A percentile compares a stretch with the other conserved stretches of the same genome.
Conservation (phyloP, 805 yeast genomes). For the Citeromyces nyonsensis region DNA sequence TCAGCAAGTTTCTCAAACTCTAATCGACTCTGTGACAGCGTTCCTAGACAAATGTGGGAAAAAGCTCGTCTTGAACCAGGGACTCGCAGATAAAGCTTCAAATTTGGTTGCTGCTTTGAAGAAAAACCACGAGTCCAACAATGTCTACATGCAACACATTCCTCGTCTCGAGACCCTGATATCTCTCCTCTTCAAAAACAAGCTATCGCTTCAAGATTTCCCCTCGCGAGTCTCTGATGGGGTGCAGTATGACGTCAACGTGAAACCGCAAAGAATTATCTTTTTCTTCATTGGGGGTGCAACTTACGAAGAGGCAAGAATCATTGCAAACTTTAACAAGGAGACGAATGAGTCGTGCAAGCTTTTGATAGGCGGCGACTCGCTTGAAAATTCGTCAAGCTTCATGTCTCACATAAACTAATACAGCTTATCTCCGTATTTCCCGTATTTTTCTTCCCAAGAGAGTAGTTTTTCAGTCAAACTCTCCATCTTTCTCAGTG, state of each 20-base stretch:
- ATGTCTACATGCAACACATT: conserved; percentile 81
- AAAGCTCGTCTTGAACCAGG: conserved; percentile 16
- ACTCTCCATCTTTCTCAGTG: conserved; percentile 52
- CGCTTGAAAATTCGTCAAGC: conserved; percentile 28
- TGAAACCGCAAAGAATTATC: conserved; percentile 47
- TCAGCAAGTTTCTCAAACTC: conserved; percentile 17
- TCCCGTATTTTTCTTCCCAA: conserved; percentile 62
- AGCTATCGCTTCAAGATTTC: conserved; percentile 19
- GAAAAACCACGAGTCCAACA: conserved; percentile 29
- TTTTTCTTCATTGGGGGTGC: conserved; percentile 76
- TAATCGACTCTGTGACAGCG: conserved; percentile 25
- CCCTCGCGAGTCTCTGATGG: conserved; percentile 25
- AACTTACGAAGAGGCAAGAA: conserved; percentile 83
- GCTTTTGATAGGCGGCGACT: conserved; percentile 70
- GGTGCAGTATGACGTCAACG: conserved; percentile 8
- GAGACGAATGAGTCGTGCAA: conserved; percentile 36
- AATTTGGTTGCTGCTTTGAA: conserved; percentile 17
- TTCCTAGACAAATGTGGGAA: conserved; percentile 31
- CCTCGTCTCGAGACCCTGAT: conserved; percentile 50
- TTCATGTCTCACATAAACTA: conserved; percentile 15
- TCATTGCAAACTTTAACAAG: conserved; percentile 56
- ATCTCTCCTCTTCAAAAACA: conserved; percentile 21
- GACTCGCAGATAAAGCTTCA: conserved; percentile 5
- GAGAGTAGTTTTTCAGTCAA: conserved; percentile 52
- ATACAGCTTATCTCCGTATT: background rate